Evolutionary conservation across 108 stramenopile genomes (phyloP), one percentile per base, ranked within the genome.

Genomic region (Craspedostauros australis): DNA sequence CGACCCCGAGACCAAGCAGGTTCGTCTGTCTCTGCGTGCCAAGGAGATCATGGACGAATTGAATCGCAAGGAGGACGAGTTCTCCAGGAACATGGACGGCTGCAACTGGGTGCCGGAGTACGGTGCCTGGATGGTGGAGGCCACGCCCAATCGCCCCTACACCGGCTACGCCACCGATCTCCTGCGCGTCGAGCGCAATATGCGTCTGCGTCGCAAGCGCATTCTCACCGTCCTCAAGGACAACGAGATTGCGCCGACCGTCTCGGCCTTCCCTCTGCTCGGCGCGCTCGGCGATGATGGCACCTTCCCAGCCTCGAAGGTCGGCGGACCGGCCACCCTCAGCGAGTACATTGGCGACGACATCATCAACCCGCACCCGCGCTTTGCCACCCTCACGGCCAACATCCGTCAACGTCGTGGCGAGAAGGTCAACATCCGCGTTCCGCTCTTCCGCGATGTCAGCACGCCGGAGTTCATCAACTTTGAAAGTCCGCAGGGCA

Each of bases 91-190:
- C 46, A 56, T 51, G 3, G 93, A 93, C 59, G 94, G 90, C 2
- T 95, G 93, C 70, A 79, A 64, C 54, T 96, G 93, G 91, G 91
- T 95, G 37, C 96, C 96, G 20, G 97, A 98, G 56, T 98, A 94
- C 61, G 98, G 98, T 5, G 81, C 91, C 7, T 99, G 98, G 98
- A 99, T 99, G 98, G 77, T 98, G 5, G 98, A 99, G 75, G 95
- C 96, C 14, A 98, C 96, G 12, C 98, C 98, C 2, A 51, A 73
- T 42, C 65, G 84, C 22, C 98, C 96, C 0, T 98, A 95, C 75
- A 86, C 88, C 19, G 88, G 93, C 39, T 93, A 86, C 52, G 75
- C 93, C 18, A 72, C 80, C 3, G 98, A 99, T 73, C 64, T 99
- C 37, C 75, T 93, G 12, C 76, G 89, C n/a, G 96, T 99, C 20